phyloP scores from a whole-genome alignment of 768 basidiomycete genomes.

The Collybiopsis luxurians region DNA sequence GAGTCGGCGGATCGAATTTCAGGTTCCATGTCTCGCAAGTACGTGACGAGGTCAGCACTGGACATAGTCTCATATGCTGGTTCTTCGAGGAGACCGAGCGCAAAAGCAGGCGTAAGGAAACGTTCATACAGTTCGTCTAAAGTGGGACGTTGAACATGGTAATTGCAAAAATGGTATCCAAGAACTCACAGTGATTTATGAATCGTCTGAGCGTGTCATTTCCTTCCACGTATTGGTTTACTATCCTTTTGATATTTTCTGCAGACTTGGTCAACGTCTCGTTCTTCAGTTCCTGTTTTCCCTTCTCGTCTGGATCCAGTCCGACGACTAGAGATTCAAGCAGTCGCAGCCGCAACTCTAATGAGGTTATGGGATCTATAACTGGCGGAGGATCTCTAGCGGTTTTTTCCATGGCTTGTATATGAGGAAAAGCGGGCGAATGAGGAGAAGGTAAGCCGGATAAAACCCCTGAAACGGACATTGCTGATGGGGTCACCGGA shows the following conservation, averaged over 20 bases:
- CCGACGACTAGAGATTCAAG: constrained; percentile 76
- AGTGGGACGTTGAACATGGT: background rate
- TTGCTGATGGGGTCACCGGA: constrained; percentile 39
- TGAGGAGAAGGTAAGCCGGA: constrained; percentile 19
- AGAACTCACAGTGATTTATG: constrained; percentile 64
- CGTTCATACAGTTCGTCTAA: constrained; percentile 78
- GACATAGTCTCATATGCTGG: constrained; percentile 67
- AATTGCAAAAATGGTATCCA: background rate
- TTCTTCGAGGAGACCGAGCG: constrained; percentile 58
- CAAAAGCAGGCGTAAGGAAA: constrained; percentile 72
- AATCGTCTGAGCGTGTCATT: constrained; percentile 76
- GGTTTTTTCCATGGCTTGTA: constrained; percentile 5
- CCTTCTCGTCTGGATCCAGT: constrained; percentile 45
- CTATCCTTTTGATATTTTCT: constrained; percentile 54
- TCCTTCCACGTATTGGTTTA: constrained; percentile 56
- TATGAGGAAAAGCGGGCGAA: constrained; percentile 1
- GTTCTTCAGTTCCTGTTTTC: constrained; percentile 42
- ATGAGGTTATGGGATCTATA: constrained; percentile 65
- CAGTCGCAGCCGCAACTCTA: constrained; percentile 77
- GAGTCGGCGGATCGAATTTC: constrained; percentile 82
- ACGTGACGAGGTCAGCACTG: constrained; percentile 60
- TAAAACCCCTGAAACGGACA: constrained; percentile 28
- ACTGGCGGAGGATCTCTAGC: constrained; percentile 18
- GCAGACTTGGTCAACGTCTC: constrained; percentile 59
- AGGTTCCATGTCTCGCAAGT: constrained; percentile 76